Conservation (phyloP, 495 filamentous ascomycete species). For the Lasiosphaeria miniovina region DNA sequence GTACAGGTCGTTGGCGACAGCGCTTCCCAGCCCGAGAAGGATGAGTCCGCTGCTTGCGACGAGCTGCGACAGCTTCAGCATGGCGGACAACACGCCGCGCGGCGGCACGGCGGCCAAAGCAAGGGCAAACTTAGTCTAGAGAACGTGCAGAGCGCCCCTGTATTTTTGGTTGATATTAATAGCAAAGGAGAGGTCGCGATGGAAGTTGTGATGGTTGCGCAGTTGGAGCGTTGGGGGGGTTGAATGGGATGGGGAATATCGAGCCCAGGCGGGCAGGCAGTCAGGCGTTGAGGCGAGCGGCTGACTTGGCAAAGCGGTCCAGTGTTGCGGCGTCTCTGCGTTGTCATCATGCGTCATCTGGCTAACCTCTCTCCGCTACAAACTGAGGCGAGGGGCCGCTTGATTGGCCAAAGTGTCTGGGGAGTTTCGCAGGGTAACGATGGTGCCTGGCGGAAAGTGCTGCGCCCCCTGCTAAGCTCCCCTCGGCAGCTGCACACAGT, state of each 20-base stretch:
- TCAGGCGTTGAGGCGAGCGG: too few relatives aligned
- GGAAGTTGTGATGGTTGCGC: too few relatives aligned
- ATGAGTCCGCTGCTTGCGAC: constrained; percentile 36
- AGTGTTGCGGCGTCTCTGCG: background rate
- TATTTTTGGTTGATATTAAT: too few relatives aligned
- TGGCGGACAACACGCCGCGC: constrained; percentile 27
- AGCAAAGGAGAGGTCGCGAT: too few relatives aligned
- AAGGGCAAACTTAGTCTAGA: too few relatives aligned
- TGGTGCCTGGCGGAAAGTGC: background rate
- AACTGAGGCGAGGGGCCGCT: background rate
- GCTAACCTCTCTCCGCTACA: background rate
- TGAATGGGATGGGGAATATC: too few relatives aligned
- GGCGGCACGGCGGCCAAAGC: constrained; percentile 19
- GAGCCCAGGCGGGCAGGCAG: too few relatives aligned
- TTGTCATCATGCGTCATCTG: constrained; percentile 1
- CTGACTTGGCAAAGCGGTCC: background rate
- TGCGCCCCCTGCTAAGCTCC: background rate
- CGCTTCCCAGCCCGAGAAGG: constrained; percentile 31
- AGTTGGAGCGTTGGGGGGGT: too few relatives aligned
- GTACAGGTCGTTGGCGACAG: constrained; percentile 29
- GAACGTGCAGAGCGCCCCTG: too few relatives aligned
- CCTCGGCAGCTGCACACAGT: background rate
- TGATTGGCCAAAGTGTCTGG: background rate
- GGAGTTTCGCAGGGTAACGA: background rate
- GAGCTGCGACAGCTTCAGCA: constrained; percentile 33